A percentile compares a stretch with the other conserved stretches of the same genome.
phyloP scores from a whole-genome alignment of 441 rosid genomes.

The Euphorbia schlechtendalii region DNA sequence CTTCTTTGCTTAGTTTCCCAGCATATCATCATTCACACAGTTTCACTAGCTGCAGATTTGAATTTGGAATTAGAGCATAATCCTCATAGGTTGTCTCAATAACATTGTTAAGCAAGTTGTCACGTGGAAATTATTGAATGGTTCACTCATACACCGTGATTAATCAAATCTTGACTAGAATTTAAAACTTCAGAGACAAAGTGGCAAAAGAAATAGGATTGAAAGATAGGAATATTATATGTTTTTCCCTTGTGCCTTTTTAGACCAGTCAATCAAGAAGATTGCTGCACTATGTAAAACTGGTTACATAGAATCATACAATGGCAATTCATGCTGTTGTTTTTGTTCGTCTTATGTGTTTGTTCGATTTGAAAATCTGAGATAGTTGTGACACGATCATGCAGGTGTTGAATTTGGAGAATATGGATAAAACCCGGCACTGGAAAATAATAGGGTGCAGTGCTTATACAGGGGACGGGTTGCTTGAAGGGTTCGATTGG shows the following conservation, averaged over 20 bases:
- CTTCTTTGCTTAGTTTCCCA: too few species aligned
- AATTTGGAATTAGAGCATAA: not conserved
- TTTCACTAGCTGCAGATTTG: not conserved
- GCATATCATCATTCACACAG: not conserved
- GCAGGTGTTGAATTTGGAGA: constrained; percentile 75
- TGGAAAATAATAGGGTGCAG: constrained; percentile 90
- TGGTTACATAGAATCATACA: not conserved
- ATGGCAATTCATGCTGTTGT: not conserved
- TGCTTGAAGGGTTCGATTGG: constrained; percentile 90
- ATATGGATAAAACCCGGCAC: constrained; percentile 77
- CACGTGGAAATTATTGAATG: too few species aligned
- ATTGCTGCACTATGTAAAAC: too few species aligned
- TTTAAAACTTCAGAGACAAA: too few species aligned
- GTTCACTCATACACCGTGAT: too few species aligned
- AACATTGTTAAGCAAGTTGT: not conserved
- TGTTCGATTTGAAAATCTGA: too few species aligned
- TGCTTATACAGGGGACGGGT: constrained; percentile 81
- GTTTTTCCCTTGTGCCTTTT: too few species aligned
- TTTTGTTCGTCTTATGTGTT: too few species aligned
- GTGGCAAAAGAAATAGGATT: too few species aligned
- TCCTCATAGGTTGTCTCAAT: not conserved
- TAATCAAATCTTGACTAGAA: too few species aligned
- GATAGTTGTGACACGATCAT: not conserved
- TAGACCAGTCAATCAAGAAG: too few species aligned
- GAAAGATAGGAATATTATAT: too few species aligned